Evolutionary conservation across 2,329 filamentous ascomycete genomes (phyloP), one percentile per base, ranked within the genome.

Genomic region (Diaporthe eres): DNA sequence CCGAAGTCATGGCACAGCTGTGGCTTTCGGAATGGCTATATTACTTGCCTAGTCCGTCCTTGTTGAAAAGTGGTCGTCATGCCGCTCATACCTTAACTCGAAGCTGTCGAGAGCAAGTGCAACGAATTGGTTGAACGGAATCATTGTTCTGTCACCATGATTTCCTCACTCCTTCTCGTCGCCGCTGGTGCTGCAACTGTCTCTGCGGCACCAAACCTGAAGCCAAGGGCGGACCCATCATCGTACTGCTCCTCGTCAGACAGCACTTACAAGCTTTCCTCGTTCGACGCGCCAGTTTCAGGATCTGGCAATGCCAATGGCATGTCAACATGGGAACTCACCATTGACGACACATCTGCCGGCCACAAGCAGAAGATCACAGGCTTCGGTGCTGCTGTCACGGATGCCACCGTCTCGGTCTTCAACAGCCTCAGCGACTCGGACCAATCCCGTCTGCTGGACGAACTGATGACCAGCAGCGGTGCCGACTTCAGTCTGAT

Each of bases 361-460:
- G 85, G 85, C 22, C 76, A 83, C 75, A 86, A 85, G 77, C 85
- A 87, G 78, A 82, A 77, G 17, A 78, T 87, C 79, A 82, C 80
- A 58, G 85, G 85, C 5, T 87, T 87, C 73, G 85, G 85, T n/a
- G 85, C 84, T 8, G 81, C 84, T 13, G 84, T 86, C 39, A 86
- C 85, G 3, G 85, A 87, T 71, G 82, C 83, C 44, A 86, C 85
- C 7, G 84, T 86, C 13, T 80, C 82, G 39, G 84, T 84, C 34
- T 81, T 86, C 77, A 83, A 83, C 74, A 78, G 79, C 28, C 81
- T 87, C 4, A 76, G 83, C 1, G 77, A 78, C 22, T 78, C 78
- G 65, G 72, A 78, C 49, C 83, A 81, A 28, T 79, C 77, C 34
- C 76, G 82, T 76, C 81, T 87, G 31, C 80, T 86, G 44, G 78